A percentile compares a stretch with the other conserved stretches of the same genome.
Evolutionary conservation across 2,329 filamentous ascomycete genomes (phyloP).

Genomic region (Monascus ruber): DNA sequence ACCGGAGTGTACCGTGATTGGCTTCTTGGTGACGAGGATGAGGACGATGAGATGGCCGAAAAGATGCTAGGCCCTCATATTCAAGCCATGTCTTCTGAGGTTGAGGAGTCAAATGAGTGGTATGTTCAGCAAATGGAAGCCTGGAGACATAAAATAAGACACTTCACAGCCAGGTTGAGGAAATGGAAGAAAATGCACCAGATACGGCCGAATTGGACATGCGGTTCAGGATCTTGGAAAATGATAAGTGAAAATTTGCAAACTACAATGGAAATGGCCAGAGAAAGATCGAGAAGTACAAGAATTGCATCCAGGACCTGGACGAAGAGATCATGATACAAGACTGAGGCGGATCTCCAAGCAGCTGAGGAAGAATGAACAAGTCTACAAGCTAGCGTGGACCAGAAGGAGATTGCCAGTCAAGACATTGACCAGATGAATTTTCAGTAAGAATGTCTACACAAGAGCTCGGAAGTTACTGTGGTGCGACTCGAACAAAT

Average conservation of each 20-base stretch:
- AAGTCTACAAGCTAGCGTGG: constrained; percentile 71
- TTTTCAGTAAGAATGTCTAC: constrained; percentile 82
- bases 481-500: constrained; percentile 68
- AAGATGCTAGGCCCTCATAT: constrained; percentile 72
- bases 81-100: constrained; percentile 74
- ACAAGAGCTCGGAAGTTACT: constrained; percentile 72
- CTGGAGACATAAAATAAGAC: constrained; percentile 78
- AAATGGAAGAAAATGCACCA: constrained; percentile 75
- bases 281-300: constrained; percentile 80
- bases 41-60: constrained; percentile 72
- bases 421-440: constrained; percentile 99
- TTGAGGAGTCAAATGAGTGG: constrained; percentile 72
- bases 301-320: constrained; percentile 64
- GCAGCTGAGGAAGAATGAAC: constrained; percentile 74
- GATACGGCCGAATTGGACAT: constrained; percentile 76
- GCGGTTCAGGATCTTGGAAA: constrained; percentile 84
- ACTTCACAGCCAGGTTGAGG: constrained; percentile 74
- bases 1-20: constrained; percentile 85
- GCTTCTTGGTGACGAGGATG: constrained; percentile 83
- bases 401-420: constrained; percentile 88
- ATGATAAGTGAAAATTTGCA: constrained; percentile 90
- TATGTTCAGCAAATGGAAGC: constrained; percentile 74
- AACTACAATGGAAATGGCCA: constrained; percentile 80
- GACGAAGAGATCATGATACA: constrained; percentile 77
- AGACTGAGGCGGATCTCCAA: constrained; percentile 60